Evolutionary conservation across 2,329 filamentous ascomycete genomes (phyloP).

Genomic region (Lojkania enalia): DNA sequence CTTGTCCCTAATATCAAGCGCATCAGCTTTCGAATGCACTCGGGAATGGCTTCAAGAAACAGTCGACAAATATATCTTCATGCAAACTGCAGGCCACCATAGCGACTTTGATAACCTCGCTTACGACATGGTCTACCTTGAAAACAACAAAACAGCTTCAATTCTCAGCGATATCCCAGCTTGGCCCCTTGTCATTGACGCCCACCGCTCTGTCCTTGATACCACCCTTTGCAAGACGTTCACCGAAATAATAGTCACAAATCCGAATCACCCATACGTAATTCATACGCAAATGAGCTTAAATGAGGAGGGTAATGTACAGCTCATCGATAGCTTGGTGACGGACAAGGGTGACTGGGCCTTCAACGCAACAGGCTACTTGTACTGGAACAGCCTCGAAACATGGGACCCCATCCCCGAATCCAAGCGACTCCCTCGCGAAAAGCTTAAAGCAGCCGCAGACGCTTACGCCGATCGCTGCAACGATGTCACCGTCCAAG

Average conservation of each 20-base stretch:
- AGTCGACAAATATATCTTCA: constrained; percentile 9
- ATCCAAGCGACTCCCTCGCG: constrained; percentile 5
- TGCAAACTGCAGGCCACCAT: constrained; percentile 8
- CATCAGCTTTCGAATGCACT: constrained; percentile 10
- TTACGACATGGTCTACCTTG: constrained; percentile 11
- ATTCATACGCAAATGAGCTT: constrained; percentile 10
- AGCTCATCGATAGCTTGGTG: constrained; percentile 13
- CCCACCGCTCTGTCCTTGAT: constrained; percentile 8
- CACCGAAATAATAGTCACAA: constrained; percentile 10
- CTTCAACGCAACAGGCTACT: constrained; percentile 14
- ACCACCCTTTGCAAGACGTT: constrained; percentile 10
- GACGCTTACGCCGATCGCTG: constrained; percentile 10
- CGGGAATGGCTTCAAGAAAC: constrained; percentile 8
- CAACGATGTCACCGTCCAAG: constrained; percentile 2
- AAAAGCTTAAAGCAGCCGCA: constrained; percentile 4
- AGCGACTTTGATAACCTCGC: constrained; percentile 7
- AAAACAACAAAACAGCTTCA: constrained; percentile 12
- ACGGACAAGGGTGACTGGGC: constrained; percentile 18
- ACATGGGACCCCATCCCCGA: constrained; percentile 6
- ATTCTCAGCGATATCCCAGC: constrained; percentile 1
- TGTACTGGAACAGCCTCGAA: constrained; percentile 10
- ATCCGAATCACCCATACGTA: constrained; percentile 6
- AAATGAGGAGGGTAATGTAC: constrained; percentile 5
- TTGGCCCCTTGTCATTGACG: constrained; percentile 2
- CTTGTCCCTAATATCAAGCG: not conserved